Base-by-base conservation (phyloP, 1,284 basidiomycete species). In the Thelephora terrestris region DNA sequence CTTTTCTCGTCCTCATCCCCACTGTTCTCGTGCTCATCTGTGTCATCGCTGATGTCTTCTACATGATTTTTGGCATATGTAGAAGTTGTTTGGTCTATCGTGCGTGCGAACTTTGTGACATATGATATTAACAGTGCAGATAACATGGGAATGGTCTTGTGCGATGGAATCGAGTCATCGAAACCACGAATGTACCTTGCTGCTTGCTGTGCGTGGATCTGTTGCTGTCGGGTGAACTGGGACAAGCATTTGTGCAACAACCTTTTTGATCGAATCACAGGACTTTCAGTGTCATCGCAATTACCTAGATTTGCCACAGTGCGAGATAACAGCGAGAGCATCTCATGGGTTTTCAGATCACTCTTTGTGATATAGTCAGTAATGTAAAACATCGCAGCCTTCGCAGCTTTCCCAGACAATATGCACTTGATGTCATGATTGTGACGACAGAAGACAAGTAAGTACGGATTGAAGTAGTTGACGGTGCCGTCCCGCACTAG, bases 351-450 rank as follows among this genome's bases (percentile, higher is more conserved):
- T 20, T 51, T 45, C 5, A 53, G 10, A 18, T 53, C 47, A 9
- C 27, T 12, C 27, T 54, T 54, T 2, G 53, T 54, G 38, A 54
- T 54, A 27, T 54, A 54, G 29, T 53, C 45, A 2, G 53, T 53
- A 12, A 54, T 51, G 23, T 54, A 54, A 48, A 40, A 53, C 35
- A 54, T 48, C n/a, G 47, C 45, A 17, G 52, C 48, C 34, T 51
- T 50, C 5, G 53, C 49, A 6, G 34, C 46, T 21, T 48, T 39
- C 1, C 53, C 53, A 7, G 53, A 54, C 12, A 49, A 18, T 10
- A 57, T 55, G 29, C 44, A 53, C 25, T 55, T 46, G 18, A 55
- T 55, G 24, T 58, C 55, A 45, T 53, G 47, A 44, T 55, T 57
- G 34, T 54, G 50, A 14, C 54, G 27, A 10, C 48, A 54, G 25